These are phyloP conservation scores for Pichia sp. DNA, from an alignment of 1,139 yeast genomes.

Conservation along the genomic window DNA sequence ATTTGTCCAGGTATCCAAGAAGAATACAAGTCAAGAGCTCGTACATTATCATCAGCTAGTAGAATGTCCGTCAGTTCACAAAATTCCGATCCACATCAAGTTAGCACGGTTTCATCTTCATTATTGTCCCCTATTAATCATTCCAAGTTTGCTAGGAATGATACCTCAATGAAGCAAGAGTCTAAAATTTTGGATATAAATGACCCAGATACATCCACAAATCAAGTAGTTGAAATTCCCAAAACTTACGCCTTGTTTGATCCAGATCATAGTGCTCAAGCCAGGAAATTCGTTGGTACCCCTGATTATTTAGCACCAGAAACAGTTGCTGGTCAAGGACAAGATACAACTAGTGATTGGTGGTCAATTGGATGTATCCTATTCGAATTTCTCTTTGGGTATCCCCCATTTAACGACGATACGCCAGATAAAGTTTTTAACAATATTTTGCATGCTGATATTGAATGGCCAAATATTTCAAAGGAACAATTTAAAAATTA, in stretches of 20 bases:
- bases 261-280: constrained; percentile 45
- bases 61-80: constrained; percentile 41
- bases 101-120: constrained; percentile 21
- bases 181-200: neutral
- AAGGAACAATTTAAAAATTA: constrained; percentile 46
- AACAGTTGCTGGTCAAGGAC: constrained; percentile 80
- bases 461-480: constrained; percentile 75
- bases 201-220: constrained; percentile 4
- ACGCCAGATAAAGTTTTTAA: constrained; percentile 78
- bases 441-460: constrained; percentile 64
- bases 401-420: constrained; percentile 88
- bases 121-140: constrained; percentile 37
- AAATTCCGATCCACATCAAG: constrained; percentile 5
- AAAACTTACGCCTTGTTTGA: constrained; percentile 59
- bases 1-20: constrained; percentile 12
- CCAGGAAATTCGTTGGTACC: constrained; percentile 80
- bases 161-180: no score
- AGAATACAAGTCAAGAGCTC: constrained; percentile 16
- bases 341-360: constrained; percentile 91
- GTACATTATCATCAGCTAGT: constrained; percentile 29
- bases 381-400: constrained; percentile 88
- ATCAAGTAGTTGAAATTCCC: constrained; percentile 7
- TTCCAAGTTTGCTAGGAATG: constrained; percentile 2
- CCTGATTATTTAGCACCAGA: constrained; percentile 98
- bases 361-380: constrained; percentile 97